Evolutionary conservation across 148 eudicot genomes (phyloP).

Genomic region (Heliosperma pusillum): DNA sequence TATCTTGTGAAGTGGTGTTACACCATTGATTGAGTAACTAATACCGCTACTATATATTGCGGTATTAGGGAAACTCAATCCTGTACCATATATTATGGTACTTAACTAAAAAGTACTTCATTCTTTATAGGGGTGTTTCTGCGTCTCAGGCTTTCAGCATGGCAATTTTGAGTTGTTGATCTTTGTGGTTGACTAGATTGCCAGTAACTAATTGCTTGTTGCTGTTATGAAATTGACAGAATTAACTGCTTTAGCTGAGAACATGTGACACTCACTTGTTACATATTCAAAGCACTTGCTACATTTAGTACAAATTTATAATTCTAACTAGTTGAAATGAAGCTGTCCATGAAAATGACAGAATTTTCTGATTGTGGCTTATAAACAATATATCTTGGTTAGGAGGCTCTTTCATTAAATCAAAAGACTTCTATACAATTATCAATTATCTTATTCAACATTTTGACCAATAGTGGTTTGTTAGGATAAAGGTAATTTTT

Average conservation of each 20-base stretch:
- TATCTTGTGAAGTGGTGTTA: not conserved
- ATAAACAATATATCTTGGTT: not conserved
- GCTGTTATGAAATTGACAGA: not conserved
- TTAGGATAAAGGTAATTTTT: not conserved
- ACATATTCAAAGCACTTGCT: conserved; percentile 9
- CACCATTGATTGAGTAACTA: not conserved
- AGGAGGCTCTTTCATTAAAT: conserved; percentile 5
- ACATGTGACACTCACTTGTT: conserved; percentile 2
- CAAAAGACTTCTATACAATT: not conserved
- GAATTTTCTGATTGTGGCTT: conserved; percentile 4
- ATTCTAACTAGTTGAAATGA: not conserved
- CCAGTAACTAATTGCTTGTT: conserved; percentile 6
- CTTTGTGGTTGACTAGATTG: not conserved
- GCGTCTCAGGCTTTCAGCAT: not conserved
- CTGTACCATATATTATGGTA: no score
- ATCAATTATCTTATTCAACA: no score
- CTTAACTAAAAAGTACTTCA: no score
- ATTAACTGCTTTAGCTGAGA: conserved; percentile 4
- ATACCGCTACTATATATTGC: not conserved
- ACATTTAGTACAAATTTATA: not conserved
- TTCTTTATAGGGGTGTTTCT: not conserved
- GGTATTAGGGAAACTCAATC: not conserved
- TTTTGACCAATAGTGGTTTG: not conserved
- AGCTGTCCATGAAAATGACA: conserved; percentile 16
- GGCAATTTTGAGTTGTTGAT: not conserved